Base-by-base conservation (phyloP, 78 protist genomes). In the Goniomonas avonlea region DNA sequence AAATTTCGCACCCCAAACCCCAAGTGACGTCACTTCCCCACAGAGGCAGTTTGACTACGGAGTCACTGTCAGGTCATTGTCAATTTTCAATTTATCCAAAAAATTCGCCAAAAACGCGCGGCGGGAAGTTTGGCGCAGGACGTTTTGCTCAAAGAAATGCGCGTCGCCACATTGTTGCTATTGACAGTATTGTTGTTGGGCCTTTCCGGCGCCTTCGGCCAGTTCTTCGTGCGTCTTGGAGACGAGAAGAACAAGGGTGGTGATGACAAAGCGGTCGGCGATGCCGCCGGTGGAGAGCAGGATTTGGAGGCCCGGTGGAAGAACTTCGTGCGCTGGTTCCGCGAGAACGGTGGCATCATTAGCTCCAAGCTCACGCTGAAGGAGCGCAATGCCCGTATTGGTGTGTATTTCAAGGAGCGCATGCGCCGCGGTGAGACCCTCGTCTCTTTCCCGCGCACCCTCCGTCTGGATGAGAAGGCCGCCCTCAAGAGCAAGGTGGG, bases 341-440 rank as follows among this genome's bases (percentile, higher is more conserved):
- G 75, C 25, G 38, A 48, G 3, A 68, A 68, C 34, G 75, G 75
- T 20, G 75, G 75, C 25, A 68, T 68, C 75, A 68, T 68, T 29
- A 68, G 75, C 56, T 68, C 75, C 27, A 68, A 68, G 48, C 27
- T 68, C 17, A 41, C 75, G 21, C 59, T 68, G 5, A 68, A 68
- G 75, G 75, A 41, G 15, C n/a, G 75, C 40, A 68, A 68, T 7
- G 75, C 59, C 11, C 48, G 75, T 5, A 48, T 41, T 29, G 75
- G 75, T 5, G 75, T 68, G 21, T 68, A 68, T 35, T 68, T 68
- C 75, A 68, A 68, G 56, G 75, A 68, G 56, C 75, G 75, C 71
- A 63, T 63, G 61, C 9, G 18, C 61, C 13, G 75, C 38, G 75
- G 75, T 35, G 75, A 68, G 56, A 68, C 75, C 25, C 38, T 68